Evolutionary conservation across 495 filamentous ascomycete species (phyloP).

Genomic region (Penicillium manginii): DNA sequence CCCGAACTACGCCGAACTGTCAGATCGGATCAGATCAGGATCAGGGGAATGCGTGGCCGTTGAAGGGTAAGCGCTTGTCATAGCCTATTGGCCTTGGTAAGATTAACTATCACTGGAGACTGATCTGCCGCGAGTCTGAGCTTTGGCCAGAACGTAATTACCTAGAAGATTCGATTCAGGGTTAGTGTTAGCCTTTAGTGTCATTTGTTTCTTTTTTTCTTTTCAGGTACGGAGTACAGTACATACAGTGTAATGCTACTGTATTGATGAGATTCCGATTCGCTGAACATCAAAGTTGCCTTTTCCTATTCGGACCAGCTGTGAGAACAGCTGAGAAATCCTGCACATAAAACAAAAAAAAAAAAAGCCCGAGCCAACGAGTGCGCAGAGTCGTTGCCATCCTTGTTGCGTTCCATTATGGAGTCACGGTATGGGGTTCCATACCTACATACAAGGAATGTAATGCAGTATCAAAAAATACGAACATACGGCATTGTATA

Average conservation of each 20-base stretch:
- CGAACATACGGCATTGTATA: neutral
- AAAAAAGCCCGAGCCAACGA: neutral
- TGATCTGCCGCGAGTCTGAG: constrained; percentile 5
- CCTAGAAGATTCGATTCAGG: constrained; percentile 3
- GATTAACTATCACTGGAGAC: constrained; percentile 4
- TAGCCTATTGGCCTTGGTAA: neutral
- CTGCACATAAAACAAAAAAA: neutral
- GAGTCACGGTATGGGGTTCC: too few species aligned
- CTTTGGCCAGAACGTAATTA: constrained; percentile 4
- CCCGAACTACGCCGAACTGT: constrained; percentile 26
- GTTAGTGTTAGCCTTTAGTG: neutral
- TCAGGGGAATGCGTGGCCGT: constrained; percentile 1
- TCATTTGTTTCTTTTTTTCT: too few species aligned
- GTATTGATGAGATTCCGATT: neutral
- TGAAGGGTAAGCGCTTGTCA: neutral
- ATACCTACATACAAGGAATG: too few species aligned
- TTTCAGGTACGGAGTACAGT: neutral
- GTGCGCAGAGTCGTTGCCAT: neutral
- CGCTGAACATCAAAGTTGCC: neutral
- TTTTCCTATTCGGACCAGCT: neutral
- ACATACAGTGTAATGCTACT: neutral
- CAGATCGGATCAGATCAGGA: neutral
- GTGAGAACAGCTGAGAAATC: neutral
- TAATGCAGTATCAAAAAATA: neutral
- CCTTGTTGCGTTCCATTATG: too few species aligned